Evolutionary conservation across 176 grass and related monocot genomes (phyloP), one percentile per base, ranked within the genome.

Genomic region (Tillandsia fasciculata): DNA sequence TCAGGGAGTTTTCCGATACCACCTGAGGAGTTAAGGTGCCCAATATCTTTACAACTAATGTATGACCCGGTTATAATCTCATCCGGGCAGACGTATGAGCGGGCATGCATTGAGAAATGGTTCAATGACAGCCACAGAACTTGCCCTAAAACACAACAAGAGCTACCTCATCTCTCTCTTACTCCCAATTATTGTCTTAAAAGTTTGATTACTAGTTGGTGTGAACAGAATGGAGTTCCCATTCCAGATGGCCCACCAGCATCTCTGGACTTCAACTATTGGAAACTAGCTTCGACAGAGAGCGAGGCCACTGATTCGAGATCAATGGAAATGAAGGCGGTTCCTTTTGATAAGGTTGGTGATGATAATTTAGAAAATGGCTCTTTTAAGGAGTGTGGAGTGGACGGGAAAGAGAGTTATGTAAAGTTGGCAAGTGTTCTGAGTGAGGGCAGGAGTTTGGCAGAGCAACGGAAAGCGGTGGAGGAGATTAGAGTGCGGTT

Each of bases 81-180:
- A 51, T 91, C 92, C 53, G 92, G 92, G 14, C 92, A 96, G 70
- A 96, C 92, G 64, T 96, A 91, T 13, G 92, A 96, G 48, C 85
- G 92, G 14, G 85, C 76, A 13, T 96, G 88, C 76, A 96, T 96
- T n/a, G 81, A 89, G 66, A 96, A 91, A 76, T 96, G 92, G 92
- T 85, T 96, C 59, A 9, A 70, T 28, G 84, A 82, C 6, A 81
- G 88, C 20, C 80, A 96, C 64, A 73, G 70, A 50, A 96, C 76
- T 64, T 96, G 88, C 72, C 92, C 92, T 0, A 96, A 91, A 79
- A 91, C 88, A 68, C 88, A 81, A 65, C 79, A 91, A 9, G 42
- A 96, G 73, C 18, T 96, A 48, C 64, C 83, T 27, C 86, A 91
- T 48, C 80, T 80, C 52, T 65, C 73, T 49, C 26, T 91, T 66